phyloP scores from a whole-genome alignment of 179 eudicot genomes.

The Spergularia azorica region DNA sequence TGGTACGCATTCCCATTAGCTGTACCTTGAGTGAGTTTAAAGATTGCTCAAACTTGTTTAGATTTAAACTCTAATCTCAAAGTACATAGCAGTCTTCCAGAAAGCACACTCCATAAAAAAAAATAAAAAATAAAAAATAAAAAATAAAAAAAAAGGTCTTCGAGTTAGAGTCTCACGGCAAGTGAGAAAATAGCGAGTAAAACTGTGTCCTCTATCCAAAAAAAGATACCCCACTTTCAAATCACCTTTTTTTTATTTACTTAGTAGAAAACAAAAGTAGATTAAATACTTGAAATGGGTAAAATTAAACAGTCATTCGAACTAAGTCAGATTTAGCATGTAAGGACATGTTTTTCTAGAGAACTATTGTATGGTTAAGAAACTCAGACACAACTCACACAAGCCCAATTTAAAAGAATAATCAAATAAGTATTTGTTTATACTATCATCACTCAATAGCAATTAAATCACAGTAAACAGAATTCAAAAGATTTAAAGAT shows the following conservation, averaged over 20 bases:
- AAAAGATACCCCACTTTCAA: background rate
- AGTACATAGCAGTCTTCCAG: background rate
- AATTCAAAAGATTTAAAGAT: background rate
- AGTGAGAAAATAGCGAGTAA: background rate
- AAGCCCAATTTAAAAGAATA: background rate
- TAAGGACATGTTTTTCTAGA: background rate
- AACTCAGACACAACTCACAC: background rate
- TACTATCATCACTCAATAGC: slow-evolving; percentile 1
- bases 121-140: no score
- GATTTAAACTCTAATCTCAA: background rate
- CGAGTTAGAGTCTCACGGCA: background rate
- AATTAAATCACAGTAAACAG: background rate
- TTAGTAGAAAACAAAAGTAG: background rate
- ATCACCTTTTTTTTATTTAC: background rate
- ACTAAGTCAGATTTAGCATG: background rate
- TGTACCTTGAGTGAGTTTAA: background rate
- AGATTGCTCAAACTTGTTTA: background rate
- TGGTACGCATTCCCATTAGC: background rate
- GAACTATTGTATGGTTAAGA: no score
- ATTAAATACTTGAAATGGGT: background rate
- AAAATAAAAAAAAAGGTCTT: background rate
- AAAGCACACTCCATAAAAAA: background rate
- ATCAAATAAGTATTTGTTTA: background rate
- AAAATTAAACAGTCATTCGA: background rate
- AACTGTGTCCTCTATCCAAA: background rate